Percentiles rank a stretch among this genome's conserved stretches.
Conservation (phyloP, 257 asterid genomes). For the Lycium ferocissimum region DNA sequence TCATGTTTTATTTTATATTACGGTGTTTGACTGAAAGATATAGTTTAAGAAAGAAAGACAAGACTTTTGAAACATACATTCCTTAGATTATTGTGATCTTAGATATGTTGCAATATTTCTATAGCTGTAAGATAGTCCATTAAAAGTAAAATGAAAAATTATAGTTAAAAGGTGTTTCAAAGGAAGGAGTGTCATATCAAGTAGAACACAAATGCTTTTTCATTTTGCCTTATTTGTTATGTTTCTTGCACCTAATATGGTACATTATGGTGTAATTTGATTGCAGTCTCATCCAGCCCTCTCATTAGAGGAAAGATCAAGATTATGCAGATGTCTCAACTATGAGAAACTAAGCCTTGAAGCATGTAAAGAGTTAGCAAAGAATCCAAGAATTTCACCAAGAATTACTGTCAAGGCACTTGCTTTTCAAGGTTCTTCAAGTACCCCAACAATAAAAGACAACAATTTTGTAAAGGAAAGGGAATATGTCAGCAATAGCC, state of each 20-base stretch:
- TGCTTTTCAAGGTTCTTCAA: slow-evolving; percentile 54
- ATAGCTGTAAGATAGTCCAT: not conserved
- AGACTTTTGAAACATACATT: not conserved
- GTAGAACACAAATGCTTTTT: not conserved
- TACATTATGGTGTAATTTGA: not conserved
- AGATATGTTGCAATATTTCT: not conserved
- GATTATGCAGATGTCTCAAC: slow-evolving; percentile 79
- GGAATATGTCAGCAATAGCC: not conserved
- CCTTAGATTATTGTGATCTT: not conserved
- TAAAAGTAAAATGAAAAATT: not conserved
- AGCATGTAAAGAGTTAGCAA: slow-evolving; percentile 82
- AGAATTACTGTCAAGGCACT: slow-evolving; percentile 71
- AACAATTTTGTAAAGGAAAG: not conserved
- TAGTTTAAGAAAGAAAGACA: not conserved
- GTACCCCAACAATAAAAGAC: slow-evolving; percentile 24
- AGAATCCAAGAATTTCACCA: slow-evolving; percentile 83
- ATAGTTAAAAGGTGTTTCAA: not conserved
- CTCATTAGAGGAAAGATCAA: slow-evolving; percentile 72
- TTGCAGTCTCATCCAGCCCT: slow-evolving; percentile 80
- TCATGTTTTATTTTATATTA: not conserved
- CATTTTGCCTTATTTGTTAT: not conserved
- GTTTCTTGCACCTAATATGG: not conserved
- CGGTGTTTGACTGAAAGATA: not conserved
- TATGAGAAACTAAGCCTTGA: slow-evolving; percentile 80
- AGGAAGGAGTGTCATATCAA: not conserved